Percentiles rank a stretch among this genome's conserved stretches.
These are phyloP conservation scores for Aspergillus fumigatus DNA, from an alignment of 2,329 filamentous ascomycete species.

Conservation along the genomic window DNA sequence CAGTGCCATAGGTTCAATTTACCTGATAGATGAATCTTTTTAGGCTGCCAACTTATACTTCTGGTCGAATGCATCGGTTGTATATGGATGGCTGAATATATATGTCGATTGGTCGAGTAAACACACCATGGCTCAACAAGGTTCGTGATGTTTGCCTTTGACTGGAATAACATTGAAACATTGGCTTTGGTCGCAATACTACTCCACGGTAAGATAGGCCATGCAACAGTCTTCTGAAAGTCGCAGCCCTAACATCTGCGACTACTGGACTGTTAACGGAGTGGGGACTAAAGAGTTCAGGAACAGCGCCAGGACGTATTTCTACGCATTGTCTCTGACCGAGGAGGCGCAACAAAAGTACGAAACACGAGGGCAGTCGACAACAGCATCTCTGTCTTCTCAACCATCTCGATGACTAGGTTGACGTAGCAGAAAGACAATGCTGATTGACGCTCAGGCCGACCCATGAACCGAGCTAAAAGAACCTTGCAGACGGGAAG, in stretches of 20 bases:
- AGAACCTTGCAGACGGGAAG: conserved; percentile 2
- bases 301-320: too few species aligned
- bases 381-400: neutral
- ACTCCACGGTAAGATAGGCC: neutral
- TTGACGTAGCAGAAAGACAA: neutral
- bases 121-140: neutral
- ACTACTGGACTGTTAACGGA: neutral
- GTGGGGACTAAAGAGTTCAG: too few species aligned
- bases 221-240: neutral
- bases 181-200: neutral
- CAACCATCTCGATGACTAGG: neutral
- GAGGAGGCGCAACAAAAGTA: neutral
- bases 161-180: neutral
- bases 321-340: neutral
- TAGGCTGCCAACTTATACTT: neutral
- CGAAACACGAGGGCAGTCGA: neutral
- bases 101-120: neutral
- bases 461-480: conserved; percentile 11
- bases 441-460: conserved; percentile 14
- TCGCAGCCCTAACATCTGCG: neutral
- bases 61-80: neutral
- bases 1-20: neutral
- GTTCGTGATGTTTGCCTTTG: neutral
- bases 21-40: neutral
- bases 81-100: neutral